These are phyloP conservation scores for Hypoxylon crocopeplum DNA, from an alignment of 495 filamentous ascomycete species.

Conservation along the genomic window DNA sequence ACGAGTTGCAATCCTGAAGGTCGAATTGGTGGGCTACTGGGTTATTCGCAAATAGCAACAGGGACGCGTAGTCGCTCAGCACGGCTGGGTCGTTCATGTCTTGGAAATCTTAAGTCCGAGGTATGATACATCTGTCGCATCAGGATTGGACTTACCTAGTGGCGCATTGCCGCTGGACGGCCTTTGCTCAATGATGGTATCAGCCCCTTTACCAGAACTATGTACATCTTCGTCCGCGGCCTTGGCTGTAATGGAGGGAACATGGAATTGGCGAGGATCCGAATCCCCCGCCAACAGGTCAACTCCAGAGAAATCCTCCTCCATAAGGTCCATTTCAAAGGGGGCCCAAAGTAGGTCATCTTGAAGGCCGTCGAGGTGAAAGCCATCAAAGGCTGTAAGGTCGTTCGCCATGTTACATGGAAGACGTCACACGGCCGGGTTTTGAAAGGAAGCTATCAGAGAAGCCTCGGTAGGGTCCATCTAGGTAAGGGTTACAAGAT, in stretches of 20 bases:
- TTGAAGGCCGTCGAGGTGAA: constrained; percentile 2
- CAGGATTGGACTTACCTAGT: constrained; percentile 29
- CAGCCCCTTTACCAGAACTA: neutral
- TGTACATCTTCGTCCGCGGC: neutral
- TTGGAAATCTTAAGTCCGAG: constrained; percentile 13
- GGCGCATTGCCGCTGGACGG: neutral
- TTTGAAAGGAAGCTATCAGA: constrained; percentile 7
- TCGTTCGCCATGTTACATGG: constrained; percentile 17
- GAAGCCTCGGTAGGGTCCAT: neutral
- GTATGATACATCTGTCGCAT: neutral
- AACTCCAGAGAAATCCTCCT: constrained; percentile 4
- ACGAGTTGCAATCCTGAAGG: constrained; percentile 11
- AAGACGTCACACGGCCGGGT: neutral
- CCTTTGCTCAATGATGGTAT: constrained; percentile 3
- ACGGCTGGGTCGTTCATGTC: constrained; percentile 26
- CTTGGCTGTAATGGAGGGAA: neutral
- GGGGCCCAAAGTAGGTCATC: constrained; percentile 13
- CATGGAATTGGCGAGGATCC: constrained; percentile 2
- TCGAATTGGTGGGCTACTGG: constrained; percentile 17
- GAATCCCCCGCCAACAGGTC: neutral
- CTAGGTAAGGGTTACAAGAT: constrained; percentile 9
- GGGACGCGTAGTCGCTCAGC: constrained; percentile 14
- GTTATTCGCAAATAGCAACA: constrained; percentile 27
- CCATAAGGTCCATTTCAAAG: constrained; percentile 29
- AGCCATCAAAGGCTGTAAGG: constrained; percentile 8